Evolutionary conservation across 2,329 filamentous ascomycete species (phyloP).

Genomic region (Nothophoma quercina): DNA sequence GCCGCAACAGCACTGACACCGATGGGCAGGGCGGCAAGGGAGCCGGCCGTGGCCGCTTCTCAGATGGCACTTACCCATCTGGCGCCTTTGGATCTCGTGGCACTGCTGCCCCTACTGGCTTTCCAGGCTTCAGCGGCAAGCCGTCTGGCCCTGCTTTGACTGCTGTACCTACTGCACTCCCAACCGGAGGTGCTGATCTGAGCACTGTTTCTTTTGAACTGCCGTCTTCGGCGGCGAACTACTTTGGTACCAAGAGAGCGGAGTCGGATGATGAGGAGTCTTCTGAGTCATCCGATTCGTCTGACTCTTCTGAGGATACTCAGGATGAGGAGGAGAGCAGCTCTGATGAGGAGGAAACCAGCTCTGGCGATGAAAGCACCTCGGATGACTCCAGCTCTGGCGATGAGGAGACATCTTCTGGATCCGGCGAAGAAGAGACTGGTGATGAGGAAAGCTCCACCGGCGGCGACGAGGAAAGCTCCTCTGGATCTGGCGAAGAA

Average conservation of each 20-base stretch:
- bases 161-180: constrained; percentile 8
- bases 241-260: not conserved
- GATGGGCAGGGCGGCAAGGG: not conserved
- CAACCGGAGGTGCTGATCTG: constrained; percentile 6
- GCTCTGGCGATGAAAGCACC: not conserved
- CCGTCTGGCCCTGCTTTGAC: constrained; percentile 12
- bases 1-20: constrained; percentile 10
- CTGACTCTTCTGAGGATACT: too few species aligned
- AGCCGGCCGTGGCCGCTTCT: not conserved
- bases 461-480: not conserved
- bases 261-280: constrained; percentile 5
- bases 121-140: constrained; percentile 1
- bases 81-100: constrained; percentile 17
- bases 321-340: too few species aligned
- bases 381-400: not conserved
- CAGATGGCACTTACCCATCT: constrained; percentile 4
- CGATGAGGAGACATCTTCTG: not conserved
- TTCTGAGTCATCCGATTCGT: constrained; percentile 9
- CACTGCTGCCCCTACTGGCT: constrained; percentile 12
- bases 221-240: constrained; percentile 4
- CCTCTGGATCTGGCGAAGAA: constrained; percentile 2
- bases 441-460: not conserved
- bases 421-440: not conserved
- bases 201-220: constrained; percentile 23
- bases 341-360: constrained; percentile 6